A percentile compares a stretch with the other conserved stretches of the same genome.
Conservation (phyloP, 176 grass and related monocot species). For the Cymbopogon citratus region DNA sequence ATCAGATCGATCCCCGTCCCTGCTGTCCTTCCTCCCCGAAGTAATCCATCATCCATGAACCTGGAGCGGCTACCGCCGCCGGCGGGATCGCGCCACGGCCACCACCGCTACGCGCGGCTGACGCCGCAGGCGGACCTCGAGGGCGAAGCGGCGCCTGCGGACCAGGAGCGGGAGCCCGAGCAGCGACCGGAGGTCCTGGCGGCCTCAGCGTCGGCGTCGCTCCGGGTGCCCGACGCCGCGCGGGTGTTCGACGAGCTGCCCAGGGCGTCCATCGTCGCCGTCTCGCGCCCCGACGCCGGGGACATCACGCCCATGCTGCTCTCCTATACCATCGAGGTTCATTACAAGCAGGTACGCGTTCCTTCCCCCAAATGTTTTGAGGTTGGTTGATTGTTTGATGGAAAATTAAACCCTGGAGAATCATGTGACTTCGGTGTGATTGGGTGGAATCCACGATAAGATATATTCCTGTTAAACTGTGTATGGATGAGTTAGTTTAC, state of each 20-base stretch:
- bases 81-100: slow-evolving; percentile 20
- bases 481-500: not conserved
- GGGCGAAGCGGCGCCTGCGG: not conserved
- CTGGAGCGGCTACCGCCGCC: slow-evolving; percentile 37
- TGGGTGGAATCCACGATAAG: not conserved
- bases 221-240: slow-evolving; percentile 49
- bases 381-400: not conserved
- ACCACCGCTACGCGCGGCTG: slow-evolving; percentile 51
- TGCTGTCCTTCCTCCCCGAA: slow-evolving; percentile 11
- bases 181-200: slow-evolving; percentile 49
- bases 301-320: slow-evolving; percentile 95
- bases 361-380: not conserved
- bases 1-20: slow-evolving; percentile 30
- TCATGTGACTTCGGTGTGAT: not conserved
- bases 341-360: slow-evolving; percentile 79
- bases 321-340: slow-evolving; percentile 89
- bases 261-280: slow-evolving; percentile 54
- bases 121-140: slow-evolving; percentile 15
- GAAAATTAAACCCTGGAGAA: not conserved
- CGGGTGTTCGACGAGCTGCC: slow-evolving; percentile 83
- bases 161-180: slow-evolving; percentile 10
- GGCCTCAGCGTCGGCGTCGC: slow-evolving; percentile 41
- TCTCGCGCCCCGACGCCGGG: slow-evolving; percentile 78
- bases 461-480: not conserved
- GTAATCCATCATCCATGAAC: slow-evolving; percentile 38